A percentile compares a stretch with the other conserved stretches of the same genome.
Conservation (phyloP, 2,329 filamentous ascomycete species). For the Dendryphion nanum region DNA sequence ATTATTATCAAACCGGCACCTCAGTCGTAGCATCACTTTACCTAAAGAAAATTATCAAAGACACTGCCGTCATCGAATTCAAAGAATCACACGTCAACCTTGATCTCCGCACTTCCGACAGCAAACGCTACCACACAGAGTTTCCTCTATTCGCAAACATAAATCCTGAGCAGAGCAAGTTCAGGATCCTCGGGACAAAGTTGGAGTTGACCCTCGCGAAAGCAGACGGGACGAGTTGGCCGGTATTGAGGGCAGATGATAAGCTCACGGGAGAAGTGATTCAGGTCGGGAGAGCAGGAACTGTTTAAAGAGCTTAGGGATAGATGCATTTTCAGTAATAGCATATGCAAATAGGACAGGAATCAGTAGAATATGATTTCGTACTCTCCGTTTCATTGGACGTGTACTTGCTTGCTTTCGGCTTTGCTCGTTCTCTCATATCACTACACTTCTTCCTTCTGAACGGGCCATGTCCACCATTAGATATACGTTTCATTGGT, state of each 20-base stretch:
- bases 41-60: conserved; percentile 94
- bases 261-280: conserved; percentile 74
- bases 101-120: conserved; percentile 82
- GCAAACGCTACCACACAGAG: conserved; percentile 74
- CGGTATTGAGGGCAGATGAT: conserved; percentile 79
- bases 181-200: conserved; percentile 85
- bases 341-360: no score
- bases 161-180: conserved; percentile 70
- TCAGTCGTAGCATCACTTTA: conserved; percentile 90
- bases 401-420: no score
- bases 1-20: conserved; percentile 90
- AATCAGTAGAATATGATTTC: no score
- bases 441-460: no score
- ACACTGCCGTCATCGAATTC: conserved; percentile 71
- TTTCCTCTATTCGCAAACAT: conserved; percentile 77
- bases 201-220: conserved; percentile 74
- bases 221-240: conserved; percentile 78
- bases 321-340: no score
- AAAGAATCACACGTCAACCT: conserved; percentile 62
- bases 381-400: no score
- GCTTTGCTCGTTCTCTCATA: no score
- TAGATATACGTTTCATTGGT: no score
- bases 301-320: conserved; percentile 22
- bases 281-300: conserved; percentile 76
- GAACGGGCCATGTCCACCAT: no score